Evolutionary conservation across 2,329 filamentous ascomycete species (phyloP).

Genomic region (Fusarium vanettenii): DNA sequence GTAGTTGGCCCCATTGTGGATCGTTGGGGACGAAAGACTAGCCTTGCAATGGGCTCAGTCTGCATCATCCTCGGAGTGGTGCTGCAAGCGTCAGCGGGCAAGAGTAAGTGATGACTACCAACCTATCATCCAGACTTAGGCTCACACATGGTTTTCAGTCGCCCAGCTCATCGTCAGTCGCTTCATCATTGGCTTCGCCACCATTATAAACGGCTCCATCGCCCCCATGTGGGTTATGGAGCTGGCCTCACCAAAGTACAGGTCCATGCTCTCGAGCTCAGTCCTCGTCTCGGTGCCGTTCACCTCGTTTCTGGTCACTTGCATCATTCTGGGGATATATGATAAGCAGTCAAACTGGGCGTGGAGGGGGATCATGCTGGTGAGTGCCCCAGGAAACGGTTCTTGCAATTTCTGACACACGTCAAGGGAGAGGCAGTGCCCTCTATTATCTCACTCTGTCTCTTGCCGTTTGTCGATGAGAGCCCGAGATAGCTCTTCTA

Average conservation of each 20-base stretch:
- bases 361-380: constrained; percentile 19
- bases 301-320: constrained; percentile 11
- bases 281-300: constrained; percentile 10
- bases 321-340: constrained; percentile 12
- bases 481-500: constrained; percentile 13
- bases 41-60: constrained; percentile 8
- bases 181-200: constrained; percentile 15
- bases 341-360: constrained; percentile 16
- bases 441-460: constrained; percentile 7
- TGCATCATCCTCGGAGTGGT: constrained; percentile 17
- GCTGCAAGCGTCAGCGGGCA: constrained; percentile 5
- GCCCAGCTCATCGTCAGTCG: constrained; percentile 10
- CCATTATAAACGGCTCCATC: constrained; percentile 15
- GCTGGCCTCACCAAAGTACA: constrained; percentile 5
- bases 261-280: constrained; percentile 10
- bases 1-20: constrained; percentile 14
- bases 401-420: background rate
- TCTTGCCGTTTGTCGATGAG: constrained; percentile 10
- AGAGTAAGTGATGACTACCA: background rate
- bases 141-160: background rate
- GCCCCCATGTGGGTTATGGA: constrained; percentile 21
- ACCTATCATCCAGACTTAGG: background rate
- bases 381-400: background rate
- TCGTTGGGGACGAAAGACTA: constrained; percentile 15
- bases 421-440: constrained; percentile 13